These are phyloP conservation scores for Pseudocohnilembus persalinus DNA, from an alignment of 169 alveolate genomes.

Conservation along the genomic window DNA sequence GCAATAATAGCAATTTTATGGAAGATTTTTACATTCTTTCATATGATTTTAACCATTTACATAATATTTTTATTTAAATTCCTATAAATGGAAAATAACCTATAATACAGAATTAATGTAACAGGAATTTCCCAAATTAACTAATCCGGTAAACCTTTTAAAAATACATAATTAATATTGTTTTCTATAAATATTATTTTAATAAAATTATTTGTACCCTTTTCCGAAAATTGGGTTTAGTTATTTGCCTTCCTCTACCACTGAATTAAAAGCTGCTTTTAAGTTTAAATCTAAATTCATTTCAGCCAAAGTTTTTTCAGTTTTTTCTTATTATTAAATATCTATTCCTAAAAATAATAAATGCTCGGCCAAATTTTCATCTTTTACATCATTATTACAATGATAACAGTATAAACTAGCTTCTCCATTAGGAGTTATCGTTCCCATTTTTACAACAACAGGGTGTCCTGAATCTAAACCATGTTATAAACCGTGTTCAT, in stretches of 20 bases:
- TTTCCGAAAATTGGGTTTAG: slow-evolving; percentile 81
- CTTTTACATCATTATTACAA: slow-evolving; percentile 84
- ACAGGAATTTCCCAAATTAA: slow-evolving; percentile 87
- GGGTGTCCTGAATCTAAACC: slow-evolving; percentile 67
- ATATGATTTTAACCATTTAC: slow-evolving; percentile 63
- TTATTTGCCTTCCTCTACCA: slow-evolving; percentile 85
- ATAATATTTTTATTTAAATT: slow-evolving; percentile 56
- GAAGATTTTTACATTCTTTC: slow-evolving; percentile 53
- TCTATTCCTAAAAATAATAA: slow-evolving; percentile 73
- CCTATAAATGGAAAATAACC: slow-evolving; percentile 68
- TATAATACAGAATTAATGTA: slow-evolving; percentile 81
- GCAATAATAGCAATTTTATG: slow-evolving; percentile 63
- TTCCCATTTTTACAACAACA: slow-evolving; percentile 83
- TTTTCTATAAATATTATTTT: too few relatives aligned
- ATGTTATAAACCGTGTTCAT: slow-evolving; percentile 84
- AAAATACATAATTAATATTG: too few relatives aligned
- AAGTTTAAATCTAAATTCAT: slow-evolving; percentile 73
- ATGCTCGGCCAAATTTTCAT: slow-evolving; percentile 67
- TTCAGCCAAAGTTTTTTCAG: slow-evolving; percentile 86
- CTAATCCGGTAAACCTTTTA: slow-evolving; percentile 70
- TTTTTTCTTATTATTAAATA: slow-evolving; percentile 66
- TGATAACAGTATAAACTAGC: slow-evolving; percentile 75
- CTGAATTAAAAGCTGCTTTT: slow-evolving; percentile 68
- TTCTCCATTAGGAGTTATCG: slow-evolving; percentile 74
- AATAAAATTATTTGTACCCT: neutral